Base-by-base conservation (phyloP, 1,284 basidiomycete species). In the Melampsora allii-populina region DNA sequence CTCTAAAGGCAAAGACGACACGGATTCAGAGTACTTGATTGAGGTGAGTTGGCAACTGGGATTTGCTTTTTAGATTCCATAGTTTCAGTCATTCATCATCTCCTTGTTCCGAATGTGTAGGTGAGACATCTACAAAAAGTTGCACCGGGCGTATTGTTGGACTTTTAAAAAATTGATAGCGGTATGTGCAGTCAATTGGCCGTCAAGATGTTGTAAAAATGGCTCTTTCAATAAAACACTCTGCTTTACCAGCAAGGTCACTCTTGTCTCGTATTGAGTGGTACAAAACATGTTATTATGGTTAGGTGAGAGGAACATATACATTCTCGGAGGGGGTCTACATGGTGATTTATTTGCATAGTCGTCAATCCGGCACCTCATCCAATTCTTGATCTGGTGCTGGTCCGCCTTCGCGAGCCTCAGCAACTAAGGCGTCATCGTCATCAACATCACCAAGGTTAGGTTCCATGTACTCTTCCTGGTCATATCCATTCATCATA, bases 361-460 rank as follows among this genome's bases (percentile, higher is more conserved):
- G 27, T 14, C 27, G n/a, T 75, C 31, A 67, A 24, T 75, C 65
- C 24, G 72, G 72, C 1, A 67, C 64, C 50, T 75, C 64, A 67
- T 75, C 72, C 9, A 67, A 45, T 45, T 75, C 72, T 56, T 75
- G 72, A 50, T 75, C 72, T 10, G 72, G 17, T 36, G 72, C 19
- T 4, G 64, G 58, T 17, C 21, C 63, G 12, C 65, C 72, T 61
- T 75, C 65, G 10, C 64, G 56, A 3, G 58, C 64, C 48, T 67
- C 72, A 42, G 65, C 72, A 24, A 75, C 59, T 29, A 75, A 33
- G 6, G 36, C 72, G 48, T 73, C 71, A 45, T 73, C 71, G 33
- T 73, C 71, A 66, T 73, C 71, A 27, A 66, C 42, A 50, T 73
- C 71, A 21, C 71, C 71, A 0, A 73, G 45, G 45, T 73, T 73